These are phyloP conservation scores for Lasiosphaeris hirsuta DNA, from an alignment of 495 filamentous ascomycete genomes.

Conservation along the genomic window DNA sequence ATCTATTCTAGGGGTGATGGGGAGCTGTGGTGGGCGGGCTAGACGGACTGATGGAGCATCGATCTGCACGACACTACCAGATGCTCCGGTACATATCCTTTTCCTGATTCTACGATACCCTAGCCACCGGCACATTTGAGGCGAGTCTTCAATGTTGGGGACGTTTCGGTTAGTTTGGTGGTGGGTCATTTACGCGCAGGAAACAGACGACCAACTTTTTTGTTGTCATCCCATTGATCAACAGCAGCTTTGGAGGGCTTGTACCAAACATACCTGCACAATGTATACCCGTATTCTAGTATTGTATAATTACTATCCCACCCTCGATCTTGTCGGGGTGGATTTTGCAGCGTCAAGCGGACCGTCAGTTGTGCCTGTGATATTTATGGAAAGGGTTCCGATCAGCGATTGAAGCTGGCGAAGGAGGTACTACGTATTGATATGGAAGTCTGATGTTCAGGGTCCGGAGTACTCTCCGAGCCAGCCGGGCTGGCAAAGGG, in stretches of 20 bases:
- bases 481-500: not conserved
- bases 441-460: not conserved
- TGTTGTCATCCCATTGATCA: slow-evolving; percentile 2
- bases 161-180: not conserved
- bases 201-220: not conserved
- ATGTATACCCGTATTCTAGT: slow-evolving; percentile 34
- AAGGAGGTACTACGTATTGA: not conserved
- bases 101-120: slow-evolving; percentile 1
- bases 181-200: slow-evolving; percentile 8
- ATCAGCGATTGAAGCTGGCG: not conserved
- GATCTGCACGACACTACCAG: not conserved
- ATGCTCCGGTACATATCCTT: slow-evolving; percentile 11
- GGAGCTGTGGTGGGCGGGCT: not conserved
- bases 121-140: not conserved
- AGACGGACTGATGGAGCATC: not conserved
- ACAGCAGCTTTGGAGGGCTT: slow-evolving; percentile 20
- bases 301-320: slow-evolving; percentile 41
- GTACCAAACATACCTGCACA: slow-evolving; percentile 20
- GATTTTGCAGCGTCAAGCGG: not conserved
- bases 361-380: not conserved
- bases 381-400: not conserved
- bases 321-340: slow-evolving; percentile 4
- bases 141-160: not conserved
- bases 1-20: no score
- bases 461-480: slow-evolving; percentile 5